Evolutionary conservation across 2,329 filamentous ascomycete species (phyloP).

Genomic region (Cryoendolithus antarcticus): DNA sequence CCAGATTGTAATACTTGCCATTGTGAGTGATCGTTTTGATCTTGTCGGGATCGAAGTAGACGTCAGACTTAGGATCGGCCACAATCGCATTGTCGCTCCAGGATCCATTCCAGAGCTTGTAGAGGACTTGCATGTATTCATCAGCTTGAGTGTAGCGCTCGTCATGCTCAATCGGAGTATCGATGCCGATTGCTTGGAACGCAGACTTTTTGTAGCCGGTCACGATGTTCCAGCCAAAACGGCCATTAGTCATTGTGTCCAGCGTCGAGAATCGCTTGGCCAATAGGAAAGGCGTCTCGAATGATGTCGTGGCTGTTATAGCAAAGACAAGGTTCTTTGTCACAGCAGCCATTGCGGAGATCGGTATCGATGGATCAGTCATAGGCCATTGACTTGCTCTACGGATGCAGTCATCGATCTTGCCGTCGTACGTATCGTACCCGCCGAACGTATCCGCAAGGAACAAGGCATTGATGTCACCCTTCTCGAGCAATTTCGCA

Average conservation of each 20-base stretch:
- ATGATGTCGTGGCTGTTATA: constrained; percentile 51
- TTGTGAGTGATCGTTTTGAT: constrained; percentile 49
- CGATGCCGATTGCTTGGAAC: constrained; percentile 49
- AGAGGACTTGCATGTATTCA: constrained; percentile 49
- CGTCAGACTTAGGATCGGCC: constrained; percentile 41
- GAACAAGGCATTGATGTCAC: constrained; percentile 52
- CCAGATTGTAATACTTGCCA: constrained; percentile 42
- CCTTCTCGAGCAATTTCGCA: constrained; percentile 48
- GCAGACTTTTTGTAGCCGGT: constrained; percentile 51
- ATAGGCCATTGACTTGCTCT: constrained; percentile 53
- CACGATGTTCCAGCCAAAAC: constrained; percentile 57
- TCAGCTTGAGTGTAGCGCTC: constrained; percentile 49
- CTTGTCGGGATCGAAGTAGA: constrained; percentile 46
- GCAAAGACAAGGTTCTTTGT: constrained; percentile 52
- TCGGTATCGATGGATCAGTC: constrained; percentile 52
- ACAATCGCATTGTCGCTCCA: constrained; percentile 45
- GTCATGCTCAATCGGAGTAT: constrained; percentile 47
- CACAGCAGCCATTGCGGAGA: constrained; percentile 54
- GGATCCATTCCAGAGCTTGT: constrained; percentile 47
- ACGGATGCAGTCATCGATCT: constrained; percentile 34
- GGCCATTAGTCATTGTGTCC: constrained; percentile 49
- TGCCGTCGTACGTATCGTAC: constrained; percentile 48
- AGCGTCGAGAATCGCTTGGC: constrained; percentile 51
- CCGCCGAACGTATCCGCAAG: constrained; percentile 55
- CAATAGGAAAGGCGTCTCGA: constrained; percentile 49